A percentile compares a stretch with the other conserved stretches of the same genome.
These are phyloP conservation scores for Kodamaea kakaduensis DNA, from an alignment of 805 yeast genomes.

Conservation along the genomic window DNA sequence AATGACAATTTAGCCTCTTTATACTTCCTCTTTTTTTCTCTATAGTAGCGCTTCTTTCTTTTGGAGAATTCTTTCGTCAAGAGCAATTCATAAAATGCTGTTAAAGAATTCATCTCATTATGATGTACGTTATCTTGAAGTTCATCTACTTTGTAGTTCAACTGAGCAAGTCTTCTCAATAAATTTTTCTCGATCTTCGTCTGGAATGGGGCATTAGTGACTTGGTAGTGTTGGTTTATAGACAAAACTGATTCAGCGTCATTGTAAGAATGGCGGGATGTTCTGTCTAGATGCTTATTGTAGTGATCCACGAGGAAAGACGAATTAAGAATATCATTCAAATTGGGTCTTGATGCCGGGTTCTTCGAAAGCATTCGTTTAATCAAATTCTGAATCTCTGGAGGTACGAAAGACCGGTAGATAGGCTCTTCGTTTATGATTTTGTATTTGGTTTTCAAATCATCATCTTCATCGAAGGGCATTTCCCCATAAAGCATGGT, in stretches of 20 bases:
- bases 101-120: conserved; percentile 63
- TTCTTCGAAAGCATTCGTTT: conserved; percentile 58
- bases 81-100: conserved; percentile 71
- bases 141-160: conserved; percentile 61
- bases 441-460: conserved; percentile 51
- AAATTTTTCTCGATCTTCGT: conserved; percentile 60
- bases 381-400: conserved; percentile 49
- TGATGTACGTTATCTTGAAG: conserved; percentile 55
- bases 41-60: conserved; percentile 29
- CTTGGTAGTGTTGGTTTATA: conserved; percentile 35
- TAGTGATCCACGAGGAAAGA: conserved; percentile 31
- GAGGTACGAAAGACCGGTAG: conserved; percentile 46
- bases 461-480: conserved; percentile 90
- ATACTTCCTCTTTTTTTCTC: conserved; percentile 29
- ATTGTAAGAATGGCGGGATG: conserved; percentile 16
- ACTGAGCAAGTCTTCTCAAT: conserved; percentile 52
- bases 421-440: conserved; percentile 65
- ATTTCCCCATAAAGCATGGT: conserved; percentile 80
- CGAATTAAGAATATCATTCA: conserved; percentile 36
- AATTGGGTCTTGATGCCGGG: conserved; percentile 57
- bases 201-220: conserved; percentile 41
- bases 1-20: conserved; percentile 31
- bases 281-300: conserved; percentile 21
- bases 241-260: conserved; percentile 38
- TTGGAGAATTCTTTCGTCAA: conserved; percentile 47